Conservation (phyloP, 441 rosid genomes). For the Adansonia grandidieri region DNA sequence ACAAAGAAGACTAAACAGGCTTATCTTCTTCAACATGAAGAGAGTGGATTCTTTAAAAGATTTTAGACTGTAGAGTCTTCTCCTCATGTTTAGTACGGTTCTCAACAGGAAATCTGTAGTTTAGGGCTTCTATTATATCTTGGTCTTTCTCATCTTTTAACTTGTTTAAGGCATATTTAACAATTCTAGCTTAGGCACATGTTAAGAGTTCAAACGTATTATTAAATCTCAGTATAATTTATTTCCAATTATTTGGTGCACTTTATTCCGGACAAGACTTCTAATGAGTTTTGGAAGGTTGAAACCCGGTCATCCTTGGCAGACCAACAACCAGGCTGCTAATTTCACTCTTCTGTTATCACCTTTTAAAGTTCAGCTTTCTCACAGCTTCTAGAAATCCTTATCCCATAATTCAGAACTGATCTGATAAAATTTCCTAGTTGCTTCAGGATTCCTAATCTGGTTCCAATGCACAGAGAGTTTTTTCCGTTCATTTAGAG, state of each 20-base stretch:
- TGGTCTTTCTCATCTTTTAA: background rate
- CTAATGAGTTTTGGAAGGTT: background rate
- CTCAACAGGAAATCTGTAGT: background rate
- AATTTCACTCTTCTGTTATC: background rate
- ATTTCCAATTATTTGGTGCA: background rate
- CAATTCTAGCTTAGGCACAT: background rate
- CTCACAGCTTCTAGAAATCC: background rate
- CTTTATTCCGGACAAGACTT: background rate
- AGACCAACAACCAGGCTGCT: background rate
- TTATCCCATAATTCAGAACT: background rate
- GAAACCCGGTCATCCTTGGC: background rate
- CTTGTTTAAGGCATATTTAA: background rate
- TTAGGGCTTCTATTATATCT: background rate
- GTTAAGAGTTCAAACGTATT: background rate
- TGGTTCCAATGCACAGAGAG: background rate
- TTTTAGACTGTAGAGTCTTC: background rate
- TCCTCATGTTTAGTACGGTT: background rate
- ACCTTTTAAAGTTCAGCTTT: background rate
- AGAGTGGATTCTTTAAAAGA: background rate
- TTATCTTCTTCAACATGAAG: background rate
- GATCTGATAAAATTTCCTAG: background rate
- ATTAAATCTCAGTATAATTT: background rate
- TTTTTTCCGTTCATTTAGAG: background rate
- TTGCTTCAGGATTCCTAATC: conserved; percentile 4
- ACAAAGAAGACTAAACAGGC: background rate